phyloP scores from a whole-genome alignment of 1,139 yeast genomes.

The Scheffersomyces quercinus region DNA sequence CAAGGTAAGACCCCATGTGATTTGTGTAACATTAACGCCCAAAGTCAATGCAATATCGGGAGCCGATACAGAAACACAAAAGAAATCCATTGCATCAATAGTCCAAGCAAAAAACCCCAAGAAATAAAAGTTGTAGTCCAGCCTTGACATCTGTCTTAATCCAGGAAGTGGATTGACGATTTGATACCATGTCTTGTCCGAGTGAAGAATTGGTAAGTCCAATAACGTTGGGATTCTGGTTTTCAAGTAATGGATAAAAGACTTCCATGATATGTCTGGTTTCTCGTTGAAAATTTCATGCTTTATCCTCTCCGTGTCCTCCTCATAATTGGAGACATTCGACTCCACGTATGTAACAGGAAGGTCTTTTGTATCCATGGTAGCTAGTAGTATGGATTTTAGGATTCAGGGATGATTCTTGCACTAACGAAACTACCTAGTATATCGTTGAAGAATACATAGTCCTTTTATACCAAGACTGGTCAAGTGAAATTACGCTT shows the following conservation, averaged over 20 bases:
- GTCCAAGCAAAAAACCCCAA: constrained; percentile 76
- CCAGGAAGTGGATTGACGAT: constrained; percentile 56
- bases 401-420: too few relatives aligned
- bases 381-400: too few relatives aligned
- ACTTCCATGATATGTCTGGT: constrained; percentile 18
- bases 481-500: too few relatives aligned
- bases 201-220: constrained; percentile 12
- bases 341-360: too few relatives aligned
- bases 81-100: constrained; percentile 79
- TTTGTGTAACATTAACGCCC: constrained; percentile 47
- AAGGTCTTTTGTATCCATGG: too few relatives aligned
- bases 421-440: too few relatives aligned
- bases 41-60: constrained; percentile 55
- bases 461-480: too few relatives aligned
- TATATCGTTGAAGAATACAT: too few relatives aligned
- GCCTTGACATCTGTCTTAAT: constrained; percentile 41
- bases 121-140: constrained; percentile 62
- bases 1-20: constrained; percentile 80
- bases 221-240: constrained; percentile 16
- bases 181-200: constrained; percentile 12
- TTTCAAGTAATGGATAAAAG: constrained; percentile 7
- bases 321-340: constrained; percentile 1
- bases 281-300: constrained; percentile 17
- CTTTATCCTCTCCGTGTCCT: constrained; percentile 25
- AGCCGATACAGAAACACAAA: constrained; percentile 65